Evolutionary conservation across 1,139 yeast species (phyloP).

Genomic region (Debaryomyces udenii): DNA sequence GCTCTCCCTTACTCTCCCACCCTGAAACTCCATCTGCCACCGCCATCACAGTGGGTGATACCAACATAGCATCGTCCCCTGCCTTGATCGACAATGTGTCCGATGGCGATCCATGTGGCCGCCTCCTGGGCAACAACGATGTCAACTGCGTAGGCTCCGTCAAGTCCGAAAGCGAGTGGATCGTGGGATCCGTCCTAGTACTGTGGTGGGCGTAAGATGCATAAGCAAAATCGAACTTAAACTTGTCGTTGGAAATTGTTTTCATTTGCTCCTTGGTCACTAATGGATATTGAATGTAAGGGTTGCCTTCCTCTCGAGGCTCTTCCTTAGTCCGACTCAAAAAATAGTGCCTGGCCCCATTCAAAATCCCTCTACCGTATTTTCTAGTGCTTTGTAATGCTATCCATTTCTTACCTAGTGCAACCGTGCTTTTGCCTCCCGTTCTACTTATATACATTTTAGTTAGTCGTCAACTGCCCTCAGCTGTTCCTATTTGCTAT

Average conservation of each 20-base stretch:
- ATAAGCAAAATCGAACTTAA: constrained; percentile 48
- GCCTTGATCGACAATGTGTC: constrained; percentile 57
- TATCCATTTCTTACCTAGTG: not conserved
- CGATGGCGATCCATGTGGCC: constrained; percentile 56
- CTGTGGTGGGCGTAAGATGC: constrained; percentile 56
- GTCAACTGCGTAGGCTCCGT: constrained; percentile 53
- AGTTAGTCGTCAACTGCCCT: not conserved
- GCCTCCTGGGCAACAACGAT: constrained; percentile 51
- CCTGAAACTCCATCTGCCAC: constrained; percentile 67
- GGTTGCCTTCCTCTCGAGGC: constrained; percentile 32
- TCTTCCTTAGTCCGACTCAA: constrained; percentile 21
- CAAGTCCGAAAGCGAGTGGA: constrained; percentile 54
- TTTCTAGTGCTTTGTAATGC: constrained; percentile 1
- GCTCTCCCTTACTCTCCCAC: constrained; percentile 52
- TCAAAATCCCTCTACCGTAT: constrained; percentile 18
- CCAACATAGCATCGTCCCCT: constrained; percentile 67
- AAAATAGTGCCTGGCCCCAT: constrained; percentile 34
- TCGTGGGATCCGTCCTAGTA: constrained; percentile 38
- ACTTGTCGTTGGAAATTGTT: constrained; percentile 41
- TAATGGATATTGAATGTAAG: constrained; percentile 47
- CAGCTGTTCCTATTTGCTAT: not conserved
- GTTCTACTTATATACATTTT: constrained; percentile 5
- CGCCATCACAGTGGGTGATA: constrained; percentile 57
- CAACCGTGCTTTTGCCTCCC: not conserved
- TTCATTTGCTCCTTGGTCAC: constrained; percentile 46